phyloP scores from a whole-genome alignment of 2,329 filamentous ascomycete genomes.

The Cladosporium sp. region DNA sequence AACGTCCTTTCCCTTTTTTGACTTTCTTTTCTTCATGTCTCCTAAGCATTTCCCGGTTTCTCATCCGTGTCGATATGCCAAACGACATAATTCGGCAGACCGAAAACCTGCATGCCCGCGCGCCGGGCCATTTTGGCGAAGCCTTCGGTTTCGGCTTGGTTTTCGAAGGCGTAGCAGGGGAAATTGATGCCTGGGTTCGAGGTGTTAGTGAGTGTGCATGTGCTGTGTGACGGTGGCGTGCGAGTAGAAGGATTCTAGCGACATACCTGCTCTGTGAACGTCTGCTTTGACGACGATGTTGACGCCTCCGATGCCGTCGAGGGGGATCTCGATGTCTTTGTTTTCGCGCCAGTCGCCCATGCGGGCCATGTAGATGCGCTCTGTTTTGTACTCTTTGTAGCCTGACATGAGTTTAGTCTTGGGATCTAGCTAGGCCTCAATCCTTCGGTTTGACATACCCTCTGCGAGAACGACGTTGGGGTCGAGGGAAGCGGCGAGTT shows the following conservation, averaged over 20 bases:
- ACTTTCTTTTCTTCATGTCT: not conserved
- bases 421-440: not conserved
- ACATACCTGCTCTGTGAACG: conserved; percentile 84
- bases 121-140: conserved; percentile 99
- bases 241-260: no score
- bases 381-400: conserved; percentile 90
- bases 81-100: conserved; percentile 94
- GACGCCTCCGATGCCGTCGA: conserved; percentile 95
- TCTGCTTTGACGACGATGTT: conserved; percentile 98
- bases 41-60: conserved; percentile 71
- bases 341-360: conserved; percentile 92
- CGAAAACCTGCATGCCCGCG: conserved; percentile 87
- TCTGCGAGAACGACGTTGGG: conserved; percentile 85
- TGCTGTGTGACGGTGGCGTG: not conserved
- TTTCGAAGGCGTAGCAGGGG: conserved; percentile 93
- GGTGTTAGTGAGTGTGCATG: not conserved
- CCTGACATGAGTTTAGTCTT: conserved; percentile 45
- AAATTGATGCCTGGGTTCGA: conserved; percentile 85
- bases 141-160: conserved; percentile 97
- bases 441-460: conserved; percentile 49
- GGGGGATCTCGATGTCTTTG: conserved; percentile 85
- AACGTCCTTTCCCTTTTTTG: no score
- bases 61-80: conserved; percentile 98
- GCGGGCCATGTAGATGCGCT: conserved; percentile 80
- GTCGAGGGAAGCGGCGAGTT: conserved; percentile 66